Evolutionary conservation across 2,329 filamentous ascomycete species (phyloP), one percentile per base, ranked within the genome.

Genomic region (Exophiala oligosperma): DNA sequence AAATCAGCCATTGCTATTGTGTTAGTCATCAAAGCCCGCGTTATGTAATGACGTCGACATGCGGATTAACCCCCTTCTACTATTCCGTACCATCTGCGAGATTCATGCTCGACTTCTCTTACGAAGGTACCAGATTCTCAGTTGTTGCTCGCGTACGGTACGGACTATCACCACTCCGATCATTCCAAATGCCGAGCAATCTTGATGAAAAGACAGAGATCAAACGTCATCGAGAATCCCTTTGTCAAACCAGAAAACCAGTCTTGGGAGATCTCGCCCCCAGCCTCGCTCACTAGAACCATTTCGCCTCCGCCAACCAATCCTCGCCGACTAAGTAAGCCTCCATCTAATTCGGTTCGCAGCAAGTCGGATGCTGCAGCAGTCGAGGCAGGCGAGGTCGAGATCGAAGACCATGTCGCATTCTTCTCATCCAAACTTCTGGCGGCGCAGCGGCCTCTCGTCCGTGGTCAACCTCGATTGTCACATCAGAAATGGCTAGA

Each of bases 311-410:
- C 61, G 17, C 54, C 55, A 8, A 49, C 53, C 47, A 54, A 52
- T 49, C 49, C 28, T 7, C 50, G 28, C 11, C 56, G 54, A 26
- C 46, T 21, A 21, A 23, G 37, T 51, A 43, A 61, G 29, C 28
- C 47, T 28, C 29, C 32, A 23, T 29, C 11, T 49, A 17, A 46
- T 17, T 24, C 35, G 28, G 51, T 24, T n/a, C 48, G 17, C 29
- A 37, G 37, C 6, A 54, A 54, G 38, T 49, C 65, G n/a, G 48
- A 46, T 7, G 58, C 63, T 24, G 79, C 80, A 21, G 76, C 77
- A 12, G 75, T 84, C 3, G 81, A 84, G 72, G 79, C 81, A 38
- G 81, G 81, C 7, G 64, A 78, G 63, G 71, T 75, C 4, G 64
- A 73, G 40, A 73, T 82, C n/a, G 66, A 71, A 4, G 72, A 84